Conservation (phyloP, 108 stramenopile genomes). For the Discostella pseudostelligera region DNA sequence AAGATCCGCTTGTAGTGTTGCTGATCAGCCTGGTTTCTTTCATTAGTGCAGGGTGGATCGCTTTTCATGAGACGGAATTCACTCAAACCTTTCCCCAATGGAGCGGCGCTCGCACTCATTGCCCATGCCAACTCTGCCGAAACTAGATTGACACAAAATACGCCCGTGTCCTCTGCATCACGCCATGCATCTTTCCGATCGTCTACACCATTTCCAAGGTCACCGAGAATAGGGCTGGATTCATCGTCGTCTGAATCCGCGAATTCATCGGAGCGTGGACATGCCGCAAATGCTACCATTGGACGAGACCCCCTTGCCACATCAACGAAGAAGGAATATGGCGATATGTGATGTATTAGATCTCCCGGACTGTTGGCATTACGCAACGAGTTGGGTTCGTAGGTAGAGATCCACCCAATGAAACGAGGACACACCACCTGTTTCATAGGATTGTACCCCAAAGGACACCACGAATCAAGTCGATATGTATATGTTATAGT, state of each 20-base stretch:
- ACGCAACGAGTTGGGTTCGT: constrained; percentile 15
- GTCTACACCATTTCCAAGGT: background rate
- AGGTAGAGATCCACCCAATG: constrained; percentile 35
- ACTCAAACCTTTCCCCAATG: constrained; percentile 27
- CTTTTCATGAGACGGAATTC: constrained; percentile 25
- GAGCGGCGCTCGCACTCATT: constrained; percentile 34
- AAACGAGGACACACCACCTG: constrained; percentile 29
- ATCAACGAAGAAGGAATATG: constrained; percentile 33
- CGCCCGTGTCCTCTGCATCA: constrained; percentile 30
- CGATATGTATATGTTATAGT: constrained; percentile 24
- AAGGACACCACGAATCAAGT: constrained; percentile 18
- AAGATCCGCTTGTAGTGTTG: background rate
- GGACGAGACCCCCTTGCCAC: constrained; percentile 30
- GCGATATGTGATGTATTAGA: constrained; percentile 33
- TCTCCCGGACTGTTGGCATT: background rate
- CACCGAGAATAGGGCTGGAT: background rate
- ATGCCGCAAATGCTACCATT: constrained; percentile 36
- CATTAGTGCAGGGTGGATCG: background rate
- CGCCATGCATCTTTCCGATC: constrained; percentile 30
- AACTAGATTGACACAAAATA: constrained; percentile 31
- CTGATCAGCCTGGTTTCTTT: background rate
- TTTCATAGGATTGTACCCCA: constrained; percentile 39
- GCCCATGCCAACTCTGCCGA: constrained; percentile 28
- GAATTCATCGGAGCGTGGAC: constrained; percentile 26
- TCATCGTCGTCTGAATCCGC: constrained; percentile 16